These are phyloP conservation scores for Extremus antarcticus DNA, from an alignment of 495 filamentous ascomycete genomes.

Conservation along the genomic window DNA sequence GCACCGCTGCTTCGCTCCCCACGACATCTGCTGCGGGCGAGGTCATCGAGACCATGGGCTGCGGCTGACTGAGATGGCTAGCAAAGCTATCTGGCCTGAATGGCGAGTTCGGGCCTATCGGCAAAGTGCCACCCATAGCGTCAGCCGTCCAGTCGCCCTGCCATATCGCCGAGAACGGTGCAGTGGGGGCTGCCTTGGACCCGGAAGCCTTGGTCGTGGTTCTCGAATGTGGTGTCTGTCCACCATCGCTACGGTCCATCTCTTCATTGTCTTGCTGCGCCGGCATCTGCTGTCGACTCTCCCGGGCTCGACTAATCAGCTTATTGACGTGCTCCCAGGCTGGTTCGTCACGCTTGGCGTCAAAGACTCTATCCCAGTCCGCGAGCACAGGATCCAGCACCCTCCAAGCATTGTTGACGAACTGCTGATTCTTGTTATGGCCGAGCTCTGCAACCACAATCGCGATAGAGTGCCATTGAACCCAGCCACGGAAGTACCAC, in stretches of 20 bases:
- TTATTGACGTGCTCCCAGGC: conserved; percentile 14
- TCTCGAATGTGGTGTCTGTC: neutral
- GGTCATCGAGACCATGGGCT: no score
- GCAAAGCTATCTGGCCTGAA: no score
- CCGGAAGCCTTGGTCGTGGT: neutral
- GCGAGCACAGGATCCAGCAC: conserved; percentile 13
- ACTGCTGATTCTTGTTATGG: conserved; percentile 4
- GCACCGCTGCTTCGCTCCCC: neutral
- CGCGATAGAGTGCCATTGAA: conserved; percentile 14
- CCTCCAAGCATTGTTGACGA: conserved; percentile 8
- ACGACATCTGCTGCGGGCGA: neutral
- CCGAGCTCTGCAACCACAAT: conserved; percentile 13
- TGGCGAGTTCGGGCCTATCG: no score
- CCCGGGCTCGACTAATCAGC: conserved; percentile 5
- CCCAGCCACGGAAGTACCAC: conserved; percentile 10
- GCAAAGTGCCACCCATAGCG: no score
- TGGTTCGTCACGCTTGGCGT: conserved; percentile 1
- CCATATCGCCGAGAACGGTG: neutral
- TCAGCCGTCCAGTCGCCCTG: neutral
- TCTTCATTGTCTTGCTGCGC: neutral
- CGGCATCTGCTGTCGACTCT: neutral
- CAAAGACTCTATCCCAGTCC: conserved; percentile 8
- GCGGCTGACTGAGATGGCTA: no score
- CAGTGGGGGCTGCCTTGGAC: neutral
- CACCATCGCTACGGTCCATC: neutral